Evolutionary conservation across 2,329 filamentous ascomycete species (phyloP).

Genomic region (Pseudopyricularia javanii): DNA sequence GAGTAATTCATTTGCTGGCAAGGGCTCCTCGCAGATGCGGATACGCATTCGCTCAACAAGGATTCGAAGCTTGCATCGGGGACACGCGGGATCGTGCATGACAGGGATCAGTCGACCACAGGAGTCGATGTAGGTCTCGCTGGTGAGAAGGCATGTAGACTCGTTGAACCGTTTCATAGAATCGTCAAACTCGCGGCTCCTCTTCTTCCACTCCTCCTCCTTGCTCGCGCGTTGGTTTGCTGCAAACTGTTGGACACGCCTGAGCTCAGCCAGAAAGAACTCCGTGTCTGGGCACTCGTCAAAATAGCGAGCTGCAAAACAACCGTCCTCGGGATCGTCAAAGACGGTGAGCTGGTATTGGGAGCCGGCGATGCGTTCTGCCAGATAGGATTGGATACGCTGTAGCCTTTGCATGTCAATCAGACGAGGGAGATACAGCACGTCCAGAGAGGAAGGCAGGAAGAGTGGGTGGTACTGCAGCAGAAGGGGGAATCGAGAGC

Average conservation of each 20-base stretch:
- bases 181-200: slow-evolving; percentile 16
- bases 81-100: slow-evolving; percentile 13
- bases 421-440: slow-evolving; percentile 34
- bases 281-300: slow-evolving; percentile 15
- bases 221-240: slow-evolving; percentile 10
- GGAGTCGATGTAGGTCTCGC: slow-evolving; percentile 4
- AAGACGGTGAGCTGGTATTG: slow-evolving; percentile 29
- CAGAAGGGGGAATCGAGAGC: slow-evolving; percentile 31
- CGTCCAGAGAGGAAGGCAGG: slow-evolving; percentile 33
- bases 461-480: slow-evolving; percentile 38
- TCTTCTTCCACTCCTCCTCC: slow-evolving; percentile 17
- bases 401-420: slow-evolving; percentile 37
- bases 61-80: slow-evolving; percentile 20
- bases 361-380: slow-evolving; percentile 16
- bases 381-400: slow-evolving; percentile 35
- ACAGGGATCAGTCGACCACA: background rate
- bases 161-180: slow-evolving; percentile 17
- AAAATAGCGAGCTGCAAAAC: slow-evolving; percentile 33
- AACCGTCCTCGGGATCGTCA: slow-evolving; percentile 24
- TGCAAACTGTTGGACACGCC: background rate
- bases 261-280: background rate
- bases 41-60: slow-evolving; percentile 20
- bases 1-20: slow-evolving; percentile 18
- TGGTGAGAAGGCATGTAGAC: slow-evolving; percentile 17
- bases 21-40: slow-evolving; percentile 22